Evolutionary conservation across 371 early-diverging fungal species (phyloP), one percentile per base, ranked within the genome.

Genomic region (Mortierella sp.): DNA sequence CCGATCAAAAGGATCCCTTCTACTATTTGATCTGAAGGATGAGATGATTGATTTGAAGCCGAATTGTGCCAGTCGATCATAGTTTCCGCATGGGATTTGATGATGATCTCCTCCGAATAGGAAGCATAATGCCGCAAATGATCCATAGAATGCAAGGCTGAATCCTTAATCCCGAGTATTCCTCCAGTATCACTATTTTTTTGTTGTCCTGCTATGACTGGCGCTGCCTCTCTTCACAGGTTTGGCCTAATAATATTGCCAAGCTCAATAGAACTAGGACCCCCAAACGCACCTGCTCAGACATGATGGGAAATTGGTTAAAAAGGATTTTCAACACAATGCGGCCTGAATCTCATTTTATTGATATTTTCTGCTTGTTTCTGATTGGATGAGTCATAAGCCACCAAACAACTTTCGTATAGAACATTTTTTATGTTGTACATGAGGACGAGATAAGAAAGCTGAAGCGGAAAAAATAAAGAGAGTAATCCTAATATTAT

Each of bases 221-320:
- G 24, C 18, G 43, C 39, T 37, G 32, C 16, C 32, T 32, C 39
- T 60, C 37, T 37, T 62, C n/a, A 14, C 12, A 45, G 45, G 39
- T n/a, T 24, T 22, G 37, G 60, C n/a, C 18, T 60, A 9, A 60
- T 63, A n/a, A 30, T 49, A 28, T 20, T 49, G 47, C 24, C 64
- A 54, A 55, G 47, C 35, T 26, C 35, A 35, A 28, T 43, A 10
- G 35, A 47, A 45, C 37, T 35, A 8, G 11, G 24, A 52, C 30
- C 45, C 73, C 61, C 70, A 63, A 37, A 83, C 85, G 71, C 79
- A 85, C 85, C 81, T 85, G 85, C 79, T 85, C 85, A 83, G 83
- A 83, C 85, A 85, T 85, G 85, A 77, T 83, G 80, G 80, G 78
- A 72, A 77, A 71, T 77, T 72, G 75, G 74, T 69, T 68, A 76